Evolutionary conservation across 768 basidiomycete species (phyloP).

Genomic region (Fomitopsis serialis): DNA sequence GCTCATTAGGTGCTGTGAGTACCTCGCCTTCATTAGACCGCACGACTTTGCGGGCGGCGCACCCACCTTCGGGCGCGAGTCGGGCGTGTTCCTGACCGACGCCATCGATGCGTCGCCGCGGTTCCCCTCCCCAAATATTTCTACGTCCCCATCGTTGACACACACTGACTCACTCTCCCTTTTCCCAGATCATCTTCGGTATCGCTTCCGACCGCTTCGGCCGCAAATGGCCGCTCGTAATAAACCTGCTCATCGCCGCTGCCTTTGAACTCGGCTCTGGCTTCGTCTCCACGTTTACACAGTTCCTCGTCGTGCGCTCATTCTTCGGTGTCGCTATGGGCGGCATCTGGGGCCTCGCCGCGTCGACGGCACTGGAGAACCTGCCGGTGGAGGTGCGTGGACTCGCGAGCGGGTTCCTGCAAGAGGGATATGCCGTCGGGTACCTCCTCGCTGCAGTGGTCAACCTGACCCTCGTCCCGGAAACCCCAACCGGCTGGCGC

Average conservation of each 20-base stretch:
- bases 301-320: constrained; percentile 79
- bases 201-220: constrained; percentile 85
- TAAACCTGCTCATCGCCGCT: constrained; percentile 66
- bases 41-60: no score
- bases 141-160: no score
- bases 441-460: constrained; percentile 82
- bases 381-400: constrained; percentile 85
- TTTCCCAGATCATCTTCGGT: constrained; percentile 60
- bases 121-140: no score
- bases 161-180: neutral
- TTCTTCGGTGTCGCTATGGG: constrained; percentile 90
- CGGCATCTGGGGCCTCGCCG: constrained; percentile 82
- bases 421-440: constrained; percentile 86
- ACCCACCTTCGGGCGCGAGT: neutral
- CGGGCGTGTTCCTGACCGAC: no score
- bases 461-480: constrained; percentile 59
- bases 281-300: constrained; percentile 68
- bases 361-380: constrained; percentile 83
- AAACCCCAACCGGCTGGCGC: constrained; percentile 47
- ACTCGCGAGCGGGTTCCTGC: constrained; percentile 76
- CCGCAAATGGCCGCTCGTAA: constrained; percentile 88
- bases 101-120: no score
- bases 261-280: constrained; percentile 74
- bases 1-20: constrained; percentile 67
- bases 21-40: neutral